Conservation (phyloP, 23 red algal species). For the Gracilaria domingensis region DNA sequence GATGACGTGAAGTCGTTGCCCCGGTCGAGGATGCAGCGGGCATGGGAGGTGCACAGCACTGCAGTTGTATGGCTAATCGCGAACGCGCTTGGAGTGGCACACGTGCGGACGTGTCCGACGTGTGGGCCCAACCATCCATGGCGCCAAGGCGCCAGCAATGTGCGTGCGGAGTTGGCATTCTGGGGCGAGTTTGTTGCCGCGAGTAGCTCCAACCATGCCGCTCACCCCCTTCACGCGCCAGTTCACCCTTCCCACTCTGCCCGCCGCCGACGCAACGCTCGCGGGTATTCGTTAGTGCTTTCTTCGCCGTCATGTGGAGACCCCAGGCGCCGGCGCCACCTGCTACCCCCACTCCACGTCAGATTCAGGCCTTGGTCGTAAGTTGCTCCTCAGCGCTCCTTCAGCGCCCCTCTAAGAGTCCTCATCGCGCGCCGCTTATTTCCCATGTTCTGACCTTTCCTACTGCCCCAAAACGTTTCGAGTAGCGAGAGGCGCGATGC, state of each 20-base stretch:
- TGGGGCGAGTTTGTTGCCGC: neutral
- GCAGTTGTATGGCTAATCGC: too few species aligned
- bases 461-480: neutral
- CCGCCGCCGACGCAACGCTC: too few species aligned
- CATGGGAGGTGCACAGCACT: too few species aligned
- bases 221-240: neutral
- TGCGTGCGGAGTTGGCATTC: neutral
- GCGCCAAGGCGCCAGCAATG: neutral
- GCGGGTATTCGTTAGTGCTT: neutral
- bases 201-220: neutral
- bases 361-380: conserved; percentile 17
- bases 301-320: neutral
- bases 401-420: neutral
- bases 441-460: neutral
- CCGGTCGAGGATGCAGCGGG: neutral
- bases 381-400: neutral
- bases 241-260: too few species aligned
- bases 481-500: conserved; percentile 46
- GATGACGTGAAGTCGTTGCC: neutral
- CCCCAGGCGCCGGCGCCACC: neutral
- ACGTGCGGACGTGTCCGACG: neutral
- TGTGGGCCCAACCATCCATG: neutral
- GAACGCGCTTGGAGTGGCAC: too few species aligned
- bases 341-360: neutral
- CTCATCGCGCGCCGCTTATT: neutral